Conservation (phyloP, 1,139 yeast species). For the Tardiomyces digboiensis region DNA sequence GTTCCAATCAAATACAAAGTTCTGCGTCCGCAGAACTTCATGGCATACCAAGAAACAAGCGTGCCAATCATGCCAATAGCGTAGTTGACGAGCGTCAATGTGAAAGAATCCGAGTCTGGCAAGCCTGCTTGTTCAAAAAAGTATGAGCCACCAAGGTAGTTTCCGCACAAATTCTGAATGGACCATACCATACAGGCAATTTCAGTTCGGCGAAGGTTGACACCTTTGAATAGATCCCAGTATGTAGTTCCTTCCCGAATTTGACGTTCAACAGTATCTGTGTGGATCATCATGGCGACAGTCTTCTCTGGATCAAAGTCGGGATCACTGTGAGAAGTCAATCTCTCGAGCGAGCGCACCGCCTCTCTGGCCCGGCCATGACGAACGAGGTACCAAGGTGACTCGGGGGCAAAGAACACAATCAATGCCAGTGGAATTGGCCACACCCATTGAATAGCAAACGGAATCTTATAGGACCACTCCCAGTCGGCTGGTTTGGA, state of each 20-base stretch:
- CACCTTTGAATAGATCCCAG: slow-evolving; percentile 42
- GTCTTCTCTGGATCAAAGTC: slow-evolving; percentile 25
- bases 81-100: slow-evolving; percentile 21
- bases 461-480: slow-evolving; percentile 35
- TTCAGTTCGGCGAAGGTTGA: slow-evolving; percentile 46
- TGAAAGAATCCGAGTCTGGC: slow-evolving; percentile 12
- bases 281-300: slow-evolving; percentile 34
- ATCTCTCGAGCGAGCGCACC: slow-evolving; percentile 12
- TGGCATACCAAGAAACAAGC: slow-evolving; percentile 40
- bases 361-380: slow-evolving; percentile 33
- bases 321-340: slow-evolving; percentile 5
- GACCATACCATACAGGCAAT: slow-evolving; percentile 39
- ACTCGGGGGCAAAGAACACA: slow-evolving; percentile 42
- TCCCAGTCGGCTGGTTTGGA: slow-evolving; percentile 11
- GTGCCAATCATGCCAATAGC: slow-evolving; percentile 44
- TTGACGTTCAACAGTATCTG: slow-evolving; percentile 37
- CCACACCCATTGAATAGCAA: slow-evolving; percentile 54
- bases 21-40: slow-evolving; percentile 41
- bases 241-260: slow-evolving; percentile 28
- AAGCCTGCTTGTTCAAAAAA: slow-evolving; percentile 20
- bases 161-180: slow-evolving; percentile 44
- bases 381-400: slow-evolving; percentile 46
- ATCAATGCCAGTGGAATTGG: slow-evolving; percentile 41
- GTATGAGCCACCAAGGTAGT: slow-evolving; percentile 31
- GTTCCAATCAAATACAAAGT: slow-evolving; percentile 27